Evolutionary conservation across 2,329 filamentous ascomycete species (phyloP), one percentile per base, ranked within the genome.

Genomic region (Tothia fuscella): DNA sequence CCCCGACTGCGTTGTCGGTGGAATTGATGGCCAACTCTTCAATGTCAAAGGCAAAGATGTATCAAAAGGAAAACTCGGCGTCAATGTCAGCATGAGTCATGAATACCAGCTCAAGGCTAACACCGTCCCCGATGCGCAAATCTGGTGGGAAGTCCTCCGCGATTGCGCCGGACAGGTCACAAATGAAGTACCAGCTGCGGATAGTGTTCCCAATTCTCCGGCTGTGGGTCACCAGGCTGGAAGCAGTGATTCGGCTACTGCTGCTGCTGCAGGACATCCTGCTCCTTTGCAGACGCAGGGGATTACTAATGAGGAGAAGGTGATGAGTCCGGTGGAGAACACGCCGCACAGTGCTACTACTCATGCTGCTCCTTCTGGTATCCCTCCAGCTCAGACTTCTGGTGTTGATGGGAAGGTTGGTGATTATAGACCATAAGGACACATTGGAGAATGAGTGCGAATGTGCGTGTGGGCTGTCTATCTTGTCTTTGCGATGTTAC

Each of bases 41-140:
- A 85, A 78, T 55, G 72, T 98, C 60, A 94, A 94, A 68, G 91
- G 91, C 60, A 96, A 96, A 63, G 88, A 98, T 58, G 76, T 80
- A 43, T 81, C 80, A 54, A 82, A 83, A 57, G 69, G 72, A 46
- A 82, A 81, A 48, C 65, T 95, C 48, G 79, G 80, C 54, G 82
- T 80, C 66, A 89, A 86, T 56, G 74, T 95, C 50, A 76, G 81
- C 36, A 84, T 88, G 49, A 76, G 65, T 20, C 78, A 85, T 30
- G 89, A 96, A 62, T 70, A 93, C 28, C 66, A 72, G 22, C 95
- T 95, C 76, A 93, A 93, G 66, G 87, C 88, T 0, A 81, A 87
- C 61, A 86, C 82, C 1, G 61, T 84, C 2, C 69, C 73, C 21
- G 86, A 93, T 49, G 87, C 89, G 0, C 69, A 81, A 60, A 82